A percentile compares a stretch with the other conserved stretches of the same genome.
phyloP scores from a whole-genome alignment of 140 eudicot species.

The Cichorium intybus region DNA sequence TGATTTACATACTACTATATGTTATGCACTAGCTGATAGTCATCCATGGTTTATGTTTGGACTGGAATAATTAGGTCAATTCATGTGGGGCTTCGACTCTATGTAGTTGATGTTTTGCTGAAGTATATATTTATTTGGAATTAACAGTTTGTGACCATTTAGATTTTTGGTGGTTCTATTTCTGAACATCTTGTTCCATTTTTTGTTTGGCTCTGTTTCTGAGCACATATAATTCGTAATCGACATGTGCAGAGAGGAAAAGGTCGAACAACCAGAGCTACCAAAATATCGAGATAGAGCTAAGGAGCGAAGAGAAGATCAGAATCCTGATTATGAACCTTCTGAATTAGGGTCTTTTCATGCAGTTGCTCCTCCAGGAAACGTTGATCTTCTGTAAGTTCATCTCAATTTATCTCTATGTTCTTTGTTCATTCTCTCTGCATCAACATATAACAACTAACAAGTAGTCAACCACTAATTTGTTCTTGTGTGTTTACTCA shows the following conservation, averaged over 20 bases:
- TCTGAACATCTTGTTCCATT: background rate
- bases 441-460: background rate
- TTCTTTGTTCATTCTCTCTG: background rate
- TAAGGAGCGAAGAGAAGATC: constrained; percentile 90
- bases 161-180: background rate
- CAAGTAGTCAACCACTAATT: background rate
- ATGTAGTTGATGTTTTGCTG: background rate
- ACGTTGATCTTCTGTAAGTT: constrained; percentile 65
- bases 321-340: constrained; percentile 87
- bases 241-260: constrained; percentile 63
- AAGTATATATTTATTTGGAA: constrained; percentile 2
- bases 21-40: background rate
- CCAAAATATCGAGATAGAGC: constrained; percentile 93
- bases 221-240: background rate
- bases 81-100: background rate
- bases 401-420: background rate
- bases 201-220: background rate
- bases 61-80: constrained; percentile 13
- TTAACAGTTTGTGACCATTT: background rate
- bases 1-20: background rate
- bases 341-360: constrained; percentile 74
- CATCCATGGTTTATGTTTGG: background rate
- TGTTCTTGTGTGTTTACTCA: background rate
- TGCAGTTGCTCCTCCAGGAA: constrained; percentile 98
- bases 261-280: constrained; percentile 66